Conservation (phyloP, 2,329 filamentous ascomycete genomes). For the Pyrenochaeta sp. region DNA sequence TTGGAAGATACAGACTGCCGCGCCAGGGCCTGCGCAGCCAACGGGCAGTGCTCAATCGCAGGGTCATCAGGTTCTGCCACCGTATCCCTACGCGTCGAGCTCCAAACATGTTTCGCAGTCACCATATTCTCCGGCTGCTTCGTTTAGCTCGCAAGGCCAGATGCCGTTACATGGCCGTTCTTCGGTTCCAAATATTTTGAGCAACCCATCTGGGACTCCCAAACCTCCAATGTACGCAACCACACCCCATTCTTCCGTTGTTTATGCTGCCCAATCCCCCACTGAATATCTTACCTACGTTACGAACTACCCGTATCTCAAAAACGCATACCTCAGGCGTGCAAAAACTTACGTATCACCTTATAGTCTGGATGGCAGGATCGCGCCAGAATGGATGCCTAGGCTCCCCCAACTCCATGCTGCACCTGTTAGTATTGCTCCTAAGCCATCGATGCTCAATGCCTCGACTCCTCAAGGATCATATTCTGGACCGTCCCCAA, state of each 20-base stretch:
- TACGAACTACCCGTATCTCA: slow-evolving; percentile 55
- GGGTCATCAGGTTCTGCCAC: slow-evolving; percentile 25
- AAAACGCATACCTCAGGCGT: slow-evolving; percentile 54
- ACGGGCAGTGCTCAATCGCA: slow-evolving; percentile 34
- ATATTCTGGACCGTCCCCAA: slow-evolving; percentile 15
- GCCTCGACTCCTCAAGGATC: slow-evolving; percentile 17
- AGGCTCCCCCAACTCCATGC: slow-evolving; percentile 18
- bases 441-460: slow-evolving; percentile 15
- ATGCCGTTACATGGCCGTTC: slow-evolving; percentile 42
- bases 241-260: slow-evolving; percentile 45
- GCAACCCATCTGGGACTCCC: slow-evolving; percentile 38
- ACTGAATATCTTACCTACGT: slow-evolving; percentile 53
- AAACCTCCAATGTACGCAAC: slow-evolving; percentile 49
- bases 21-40: slow-evolving; percentile 22
- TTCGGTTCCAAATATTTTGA: slow-evolving; percentile 41
- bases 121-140: slow-evolving; percentile 25
- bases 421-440: slow-evolving; percentile 19
- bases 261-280: slow-evolving; percentile 45
- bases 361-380: slow-evolving; percentile 53
- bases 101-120: slow-evolving; percentile 27
- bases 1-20: slow-evolving; percentile 33
- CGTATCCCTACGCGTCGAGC: slow-evolving; percentile 35
- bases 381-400: slow-evolving; percentile 51
- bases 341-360: slow-evolving; percentile 57
- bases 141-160: slow-evolving; percentile 23